Evolutionary conservation across 1,139 yeast species (phyloP).

Genomic region (Zygoascus meyerae): DNA sequence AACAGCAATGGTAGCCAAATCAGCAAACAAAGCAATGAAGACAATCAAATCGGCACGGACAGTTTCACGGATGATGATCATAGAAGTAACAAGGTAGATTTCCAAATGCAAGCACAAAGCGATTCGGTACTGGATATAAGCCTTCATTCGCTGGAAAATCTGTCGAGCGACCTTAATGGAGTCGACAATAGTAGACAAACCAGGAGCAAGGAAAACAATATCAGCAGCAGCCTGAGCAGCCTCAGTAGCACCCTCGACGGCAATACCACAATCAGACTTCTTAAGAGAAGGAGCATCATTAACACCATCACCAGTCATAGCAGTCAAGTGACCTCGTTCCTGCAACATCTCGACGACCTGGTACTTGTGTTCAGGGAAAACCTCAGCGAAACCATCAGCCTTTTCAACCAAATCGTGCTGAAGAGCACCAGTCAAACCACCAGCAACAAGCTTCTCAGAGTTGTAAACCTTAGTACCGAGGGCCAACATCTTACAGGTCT

Average conservation of each 20-base stretch:
- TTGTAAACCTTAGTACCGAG: slow-evolving; percentile 95
- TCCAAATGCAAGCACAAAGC: slow-evolving; percentile 91
- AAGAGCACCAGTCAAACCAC: slow-evolving; percentile 94
- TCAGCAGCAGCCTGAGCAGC: slow-evolving; percentile 97
- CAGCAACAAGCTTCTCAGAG: slow-evolving; percentile 94
- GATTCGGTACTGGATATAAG: slow-evolving; percentile 94
- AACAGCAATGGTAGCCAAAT: slow-evolving; percentile 91
- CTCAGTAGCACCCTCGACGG: slow-evolving; percentile 95
- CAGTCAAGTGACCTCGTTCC: slow-evolving; percentile 91
- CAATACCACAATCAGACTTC: slow-evolving; percentile 97
- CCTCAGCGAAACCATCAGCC: slow-evolving; percentile 97
- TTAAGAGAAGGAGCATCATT: slow-evolving; percentile 94
- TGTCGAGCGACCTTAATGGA: slow-evolving; percentile 92
- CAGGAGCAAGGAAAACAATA: slow-evolving; percentile 93
- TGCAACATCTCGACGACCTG: slow-evolving; percentile 86
- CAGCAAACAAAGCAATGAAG: slow-evolving; percentile 92
- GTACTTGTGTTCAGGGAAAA: slow-evolving; percentile 94
- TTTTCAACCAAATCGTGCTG: slow-evolving; percentile 93
- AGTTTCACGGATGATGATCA: slow-evolving; percentile 81
- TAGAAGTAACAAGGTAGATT: slow-evolving; percentile 88
- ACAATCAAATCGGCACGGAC: slow-evolving; percentile 83
- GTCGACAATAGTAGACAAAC: slow-evolving; percentile 82
- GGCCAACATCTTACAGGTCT: slow-evolving; percentile 96
- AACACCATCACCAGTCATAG: slow-evolving; percentile 99
- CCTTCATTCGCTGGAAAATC: slow-evolving; percentile 98